phyloP scores from a whole-genome alignment of 2,329 filamentous ascomycete species.

The Fusarium tanahbumbuense region DNA sequence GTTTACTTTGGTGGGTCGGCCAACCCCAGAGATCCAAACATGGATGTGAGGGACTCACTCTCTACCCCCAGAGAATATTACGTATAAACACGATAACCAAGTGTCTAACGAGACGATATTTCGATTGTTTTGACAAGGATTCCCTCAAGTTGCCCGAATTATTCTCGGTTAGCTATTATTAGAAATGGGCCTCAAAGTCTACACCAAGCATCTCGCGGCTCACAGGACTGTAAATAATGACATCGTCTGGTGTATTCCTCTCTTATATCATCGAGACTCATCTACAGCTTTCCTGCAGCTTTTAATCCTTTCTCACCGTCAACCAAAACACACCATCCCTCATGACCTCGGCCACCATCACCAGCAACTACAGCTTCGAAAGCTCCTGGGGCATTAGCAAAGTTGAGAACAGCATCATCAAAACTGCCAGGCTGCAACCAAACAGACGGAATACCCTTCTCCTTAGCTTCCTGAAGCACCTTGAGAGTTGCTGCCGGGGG shows the following conservation, averaged over 20 bases:
- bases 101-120: neutral
- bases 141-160: neutral
- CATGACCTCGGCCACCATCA: slow-evolving; percentile 71
- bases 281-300: slow-evolving; percentile 64
- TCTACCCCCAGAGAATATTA: neutral
- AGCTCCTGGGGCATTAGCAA: slow-evolving; percentile 67
- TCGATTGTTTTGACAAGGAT: neutral
- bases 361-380: slow-evolving; percentile 79
- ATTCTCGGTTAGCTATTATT: neutral
- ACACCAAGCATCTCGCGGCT: no score
- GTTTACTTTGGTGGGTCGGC: slow-evolving; percentile 49
- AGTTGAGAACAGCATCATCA: slow-evolving; percentile 78
- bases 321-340: slow-evolving; percentile 90
- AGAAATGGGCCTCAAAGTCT: neutral
- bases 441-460: slow-evolving; percentile 77
- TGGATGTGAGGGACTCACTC: slow-evolving; percentile 1
- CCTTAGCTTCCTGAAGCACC: slow-evolving; percentile 81
- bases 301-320: slow-evolving; percentile 77
- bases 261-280: neutral
- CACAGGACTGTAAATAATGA: neutral
- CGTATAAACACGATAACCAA: slow-evolving; percentile 1
- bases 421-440: slow-evolving; percentile 95
- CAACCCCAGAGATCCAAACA: slow-evolving; percentile 38
- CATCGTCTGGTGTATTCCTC: neutral
- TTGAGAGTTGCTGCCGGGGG: slow-evolving; percentile 80